A percentile compares a stretch with the other conserved stretches of the same genome.
These are phyloP conservation scores for Colletotrichum sp. DNA, from an alignment of 2,329 filamentous ascomycete species.

Conservation along the genomic window DNA sequence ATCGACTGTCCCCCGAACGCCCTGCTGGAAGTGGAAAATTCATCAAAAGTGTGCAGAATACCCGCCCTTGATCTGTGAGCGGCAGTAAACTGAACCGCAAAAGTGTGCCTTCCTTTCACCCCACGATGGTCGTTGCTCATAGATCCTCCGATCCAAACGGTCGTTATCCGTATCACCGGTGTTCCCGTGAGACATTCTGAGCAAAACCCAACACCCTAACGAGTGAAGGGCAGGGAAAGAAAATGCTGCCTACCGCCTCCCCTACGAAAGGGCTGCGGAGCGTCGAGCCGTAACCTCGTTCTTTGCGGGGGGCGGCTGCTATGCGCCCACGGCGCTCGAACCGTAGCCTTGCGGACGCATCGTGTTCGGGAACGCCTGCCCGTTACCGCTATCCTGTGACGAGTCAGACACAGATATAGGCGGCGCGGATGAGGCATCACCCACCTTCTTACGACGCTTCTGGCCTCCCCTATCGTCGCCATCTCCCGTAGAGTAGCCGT, in stretches of 20 bases:
- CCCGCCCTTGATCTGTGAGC: slow-evolving; percentile 1
- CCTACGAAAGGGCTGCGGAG: not conserved
- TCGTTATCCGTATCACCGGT: not conserved
- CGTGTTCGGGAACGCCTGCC: slow-evolving; percentile 46
- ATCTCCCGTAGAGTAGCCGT: slow-evolving; percentile 77
- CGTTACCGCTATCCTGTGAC: slow-evolving; percentile 48
- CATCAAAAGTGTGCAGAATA: slow-evolving; percentile 15
- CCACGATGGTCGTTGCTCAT: not conserved
- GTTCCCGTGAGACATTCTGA: not conserved
- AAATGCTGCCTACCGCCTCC: not conserved
- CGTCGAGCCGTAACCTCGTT: not conserved
- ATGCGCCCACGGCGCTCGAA: slow-evolving; percentile 64
- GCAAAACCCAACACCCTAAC: not conserved
- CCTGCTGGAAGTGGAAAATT: slow-evolving; percentile 17
- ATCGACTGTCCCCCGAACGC: slow-evolving; percentile 10
- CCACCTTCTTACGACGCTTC: slow-evolving; percentile 72
- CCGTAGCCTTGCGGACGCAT: slow-evolving; percentile 61
- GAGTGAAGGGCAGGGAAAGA: not conserved
- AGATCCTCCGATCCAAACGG: slow-evolving; percentile 2
- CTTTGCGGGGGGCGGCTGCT: slow-evolving; percentile 20
- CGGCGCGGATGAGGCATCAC: slow-evolving; percentile 25
- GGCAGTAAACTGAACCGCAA: not conserved
- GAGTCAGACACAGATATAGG: slow-evolving; percentile 42
- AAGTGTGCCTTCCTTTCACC: not conserved
- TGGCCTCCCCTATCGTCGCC: slow-evolving; percentile 64